A percentile compares a stretch with the other conserved stretches of the same genome.
Conservation (phyloP, 306 rosid species). For the Trichosanthes cucumerina region DNA sequence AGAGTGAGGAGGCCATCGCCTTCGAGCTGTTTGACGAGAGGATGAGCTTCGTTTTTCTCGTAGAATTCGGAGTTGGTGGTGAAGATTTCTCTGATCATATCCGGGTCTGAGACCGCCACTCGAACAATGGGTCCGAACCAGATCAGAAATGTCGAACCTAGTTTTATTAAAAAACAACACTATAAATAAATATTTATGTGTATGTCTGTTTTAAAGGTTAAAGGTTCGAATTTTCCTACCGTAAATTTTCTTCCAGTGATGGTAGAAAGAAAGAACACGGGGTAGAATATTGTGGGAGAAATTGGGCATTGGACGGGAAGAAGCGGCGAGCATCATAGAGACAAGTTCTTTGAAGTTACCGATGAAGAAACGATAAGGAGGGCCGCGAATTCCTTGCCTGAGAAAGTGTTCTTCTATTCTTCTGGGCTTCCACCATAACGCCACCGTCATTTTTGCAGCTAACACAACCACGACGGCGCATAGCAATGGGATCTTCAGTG, state of each 20-base stretch:
- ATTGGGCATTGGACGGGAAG: conserved; percentile 78
- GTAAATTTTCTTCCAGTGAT: conserved; percentile 92
- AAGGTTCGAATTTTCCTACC: conserved; percentile 25
- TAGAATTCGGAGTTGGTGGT: conserved; percentile 68
- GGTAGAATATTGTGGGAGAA: conserved; percentile 92
- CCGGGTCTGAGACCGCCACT: conserved; percentile 77
- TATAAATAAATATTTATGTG: too few species aligned
- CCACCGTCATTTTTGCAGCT: conserved; percentile 26
- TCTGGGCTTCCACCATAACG: conserved; percentile 88
- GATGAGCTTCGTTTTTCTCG: conserved; percentile 92
- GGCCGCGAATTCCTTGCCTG: conserved; percentile 83
- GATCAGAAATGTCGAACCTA: conserved; percentile 72
- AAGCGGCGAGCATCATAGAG: conserved; percentile 77
- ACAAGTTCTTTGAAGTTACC: conserved; percentile 77
- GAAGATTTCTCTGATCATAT: conserved; percentile 80
- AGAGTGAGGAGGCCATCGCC: conserved; percentile 97
- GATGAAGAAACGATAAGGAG: conserved; percentile 92
- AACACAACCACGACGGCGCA: conserved; percentile 20
- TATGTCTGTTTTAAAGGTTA: background rate
- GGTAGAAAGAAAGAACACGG: conserved; percentile 87
- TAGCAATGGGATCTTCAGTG: conserved; percentile 19
- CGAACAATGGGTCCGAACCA: conserved; percentile 96
- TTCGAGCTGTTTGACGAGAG: conserved; percentile 87
- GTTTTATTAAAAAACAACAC: too few species aligned
- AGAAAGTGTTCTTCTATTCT: conserved; percentile 64